Base-by-base conservation (phyloP, 495 filamentous ascomycete species). In the Astrothelium subdiscretum region DNA sequence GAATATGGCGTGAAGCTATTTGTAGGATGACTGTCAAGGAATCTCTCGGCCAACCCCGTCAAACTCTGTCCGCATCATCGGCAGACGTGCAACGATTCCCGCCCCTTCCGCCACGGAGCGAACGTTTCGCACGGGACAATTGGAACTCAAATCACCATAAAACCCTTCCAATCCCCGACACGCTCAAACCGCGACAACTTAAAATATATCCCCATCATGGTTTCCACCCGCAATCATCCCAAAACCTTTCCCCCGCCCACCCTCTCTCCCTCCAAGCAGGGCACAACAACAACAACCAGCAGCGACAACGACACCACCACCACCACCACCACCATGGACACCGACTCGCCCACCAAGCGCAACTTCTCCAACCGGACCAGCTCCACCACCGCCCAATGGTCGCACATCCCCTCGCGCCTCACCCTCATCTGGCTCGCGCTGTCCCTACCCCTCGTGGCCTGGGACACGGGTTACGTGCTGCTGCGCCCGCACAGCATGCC, bases 401-500 rank as follows among this genome's bases (percentile, higher is more conserved):
- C 83, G 0, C 89, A 95, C 76, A 83, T 83, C 0, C 88, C 89
- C 1, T 79, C 83, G 20, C 77, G 77, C 22, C 69, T 85, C 6
- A 79, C 85, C 26, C 83, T 91, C 22, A 66, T 84, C 66, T 96
- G 91, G 91, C 80, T 96, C 27, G 66, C 81, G 54, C 32, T 92
- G 59, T 91, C 90, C n/a, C 75, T 92, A 3, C 90, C 91, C 2
- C 77, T 92, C 60, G 87, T 92, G n/a, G 65, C 79, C 51, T 95
- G 91, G 91, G 92, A 97, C 76, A 79, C 83, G 8, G 77, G 77
- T 57, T 96, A 95, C 76, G 83, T 95, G 42, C 74, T 96, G 32
- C 74, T 91, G 48, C 89, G 92, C 22, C 92, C 92, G 32, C 81
- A 85, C 74, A 85, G 82, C 54, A 95, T 97, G 90, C 83, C 87